Conservation (phyloP, 2,329 filamentous ascomycete species). For the Alternaria atra region DNA sequence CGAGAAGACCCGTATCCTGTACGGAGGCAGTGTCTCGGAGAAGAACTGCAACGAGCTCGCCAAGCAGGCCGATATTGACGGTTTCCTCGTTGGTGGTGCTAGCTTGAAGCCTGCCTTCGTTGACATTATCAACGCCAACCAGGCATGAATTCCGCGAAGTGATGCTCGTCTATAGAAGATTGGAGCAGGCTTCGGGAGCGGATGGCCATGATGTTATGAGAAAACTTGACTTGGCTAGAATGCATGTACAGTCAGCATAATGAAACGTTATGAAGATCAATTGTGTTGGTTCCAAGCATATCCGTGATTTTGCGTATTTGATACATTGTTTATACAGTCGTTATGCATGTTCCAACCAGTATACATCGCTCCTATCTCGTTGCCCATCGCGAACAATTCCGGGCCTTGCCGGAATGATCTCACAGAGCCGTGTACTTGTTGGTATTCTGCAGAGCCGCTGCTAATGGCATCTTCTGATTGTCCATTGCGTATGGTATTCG, state of each 20-base stretch:
- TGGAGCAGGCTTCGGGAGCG: not conserved
- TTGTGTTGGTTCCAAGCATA: not conserved
- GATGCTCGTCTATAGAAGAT: constrained; percentile 49
- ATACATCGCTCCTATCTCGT: not conserved
- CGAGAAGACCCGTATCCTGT: constrained; percentile 91
- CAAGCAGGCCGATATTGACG: constrained; percentile 94
- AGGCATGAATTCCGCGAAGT: constrained; percentile 50
- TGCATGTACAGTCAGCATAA: constrained; percentile 10
- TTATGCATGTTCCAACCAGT: constrained; percentile 18
- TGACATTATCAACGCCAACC: constrained; percentile 72
- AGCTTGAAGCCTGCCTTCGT: constrained; percentile 94
- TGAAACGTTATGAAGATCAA: constrained; percentile 12
- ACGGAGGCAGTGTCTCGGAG: constrained; percentile 95
- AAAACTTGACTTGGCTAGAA: constrained; percentile 1
- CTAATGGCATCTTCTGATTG: not conserved
- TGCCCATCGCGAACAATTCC: not conserved
- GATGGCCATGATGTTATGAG: constrained; percentile 7
- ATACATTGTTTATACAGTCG: constrained; percentile 33
- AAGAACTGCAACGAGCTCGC: constrained; percentile 96
- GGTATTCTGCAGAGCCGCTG: not conserved
- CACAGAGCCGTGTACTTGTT: not conserved
- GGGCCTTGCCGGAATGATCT: not conserved
- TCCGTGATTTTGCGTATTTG: constrained; percentile 5
- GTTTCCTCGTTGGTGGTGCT: constrained; percentile 95
- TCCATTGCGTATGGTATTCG: not conserved